Evolutionary conservation across 345 rosid genomes (phyloP).

Genomic region (Brassica juncea): DNA sequence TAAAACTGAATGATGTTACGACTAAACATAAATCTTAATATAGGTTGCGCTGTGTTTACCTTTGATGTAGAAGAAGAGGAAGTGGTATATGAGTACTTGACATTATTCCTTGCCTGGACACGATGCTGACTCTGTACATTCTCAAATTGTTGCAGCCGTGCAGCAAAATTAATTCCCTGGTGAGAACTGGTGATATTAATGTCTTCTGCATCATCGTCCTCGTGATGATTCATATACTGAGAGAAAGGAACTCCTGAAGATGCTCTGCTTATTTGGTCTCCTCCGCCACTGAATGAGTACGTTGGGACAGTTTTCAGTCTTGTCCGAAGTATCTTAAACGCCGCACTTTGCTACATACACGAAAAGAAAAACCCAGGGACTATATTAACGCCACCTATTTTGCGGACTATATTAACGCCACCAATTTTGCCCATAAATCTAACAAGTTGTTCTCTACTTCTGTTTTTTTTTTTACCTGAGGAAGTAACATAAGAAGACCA

Average conservation of each 20-base stretch:
- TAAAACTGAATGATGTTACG: not conserved
- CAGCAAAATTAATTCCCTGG: conserved; percentile 72
- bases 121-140: conserved; percentile 87
- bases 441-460: not conserved
- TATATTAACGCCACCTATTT: too few species aligned
- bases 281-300: conserved; percentile 57
- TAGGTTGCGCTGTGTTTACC: conserved; percentile 42
- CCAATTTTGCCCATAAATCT: not conserved
- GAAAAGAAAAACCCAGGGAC: not conserved
- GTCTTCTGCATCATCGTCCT: conserved; percentile 65
- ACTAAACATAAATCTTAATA: not conserved
- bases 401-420: not conserved
- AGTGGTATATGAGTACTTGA: conserved; percentile 48
- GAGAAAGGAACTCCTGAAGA: conserved; percentile 71
- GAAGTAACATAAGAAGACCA: conserved; percentile 98
- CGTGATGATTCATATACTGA: conserved; percentile 54
- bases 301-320: conserved; percentile 88
- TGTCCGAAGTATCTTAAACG: conserved; percentile 81
- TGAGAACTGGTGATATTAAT: conserved; percentile 60
- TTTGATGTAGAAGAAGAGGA: conserved; percentile 50
- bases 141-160: conserved; percentile 78
- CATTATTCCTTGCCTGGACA: conserved; percentile 57
- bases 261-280: conserved; percentile 66
- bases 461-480: conserved; percentile 60
- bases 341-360: conserved; percentile 82